Evolutionary conservation across 106 monocot species (phyloP).

Genomic region (Cymbidium sinense): DNA sequence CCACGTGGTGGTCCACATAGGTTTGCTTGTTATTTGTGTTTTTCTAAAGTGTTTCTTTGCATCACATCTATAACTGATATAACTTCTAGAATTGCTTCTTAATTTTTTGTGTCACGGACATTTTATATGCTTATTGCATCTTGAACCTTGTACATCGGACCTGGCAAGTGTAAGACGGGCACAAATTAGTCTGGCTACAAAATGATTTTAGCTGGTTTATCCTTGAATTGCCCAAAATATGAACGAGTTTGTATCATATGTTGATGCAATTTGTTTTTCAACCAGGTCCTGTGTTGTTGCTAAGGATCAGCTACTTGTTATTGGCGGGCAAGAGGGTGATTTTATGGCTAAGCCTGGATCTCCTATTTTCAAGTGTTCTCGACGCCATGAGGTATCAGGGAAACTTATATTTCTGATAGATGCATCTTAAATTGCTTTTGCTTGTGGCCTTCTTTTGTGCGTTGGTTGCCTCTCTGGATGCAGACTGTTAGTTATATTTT

Average conservation of each 20-base stretch:
- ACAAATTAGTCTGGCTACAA: not conserved
- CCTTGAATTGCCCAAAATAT: not conserved
- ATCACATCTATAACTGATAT: not conserved
- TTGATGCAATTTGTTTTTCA: not conserved
- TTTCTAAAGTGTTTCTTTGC: not conserved
- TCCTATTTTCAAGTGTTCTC: slow-evolving; percentile 69
- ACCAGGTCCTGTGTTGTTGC: slow-evolving; percentile 57
- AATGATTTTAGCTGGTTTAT: not conserved
- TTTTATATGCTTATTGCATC: not conserved
- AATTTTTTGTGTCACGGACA: too few species aligned
- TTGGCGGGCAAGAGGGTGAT: slow-evolving; percentile 88
- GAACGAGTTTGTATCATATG: not conserved
- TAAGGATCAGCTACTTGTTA: slow-evolving; percentile 58
- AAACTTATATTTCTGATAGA: not conserved
- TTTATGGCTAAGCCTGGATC: slow-evolving; percentile 80
- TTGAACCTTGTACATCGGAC: not conserved
- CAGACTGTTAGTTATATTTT: not conserved
- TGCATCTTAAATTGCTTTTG: not conserved
- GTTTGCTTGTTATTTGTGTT: slow-evolving; percentile 18
- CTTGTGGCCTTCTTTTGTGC: not conserved
- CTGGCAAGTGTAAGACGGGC: not conserved
- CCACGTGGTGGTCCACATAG: slow-evolving; percentile 90
- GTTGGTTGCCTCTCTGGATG: not conserved
- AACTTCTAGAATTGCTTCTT: too few species aligned
- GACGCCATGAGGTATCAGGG: slow-evolving; percentile 57